Base-by-base conservation (phyloP, 129 eudicot genomes). In the Centella asiatica region DNA sequence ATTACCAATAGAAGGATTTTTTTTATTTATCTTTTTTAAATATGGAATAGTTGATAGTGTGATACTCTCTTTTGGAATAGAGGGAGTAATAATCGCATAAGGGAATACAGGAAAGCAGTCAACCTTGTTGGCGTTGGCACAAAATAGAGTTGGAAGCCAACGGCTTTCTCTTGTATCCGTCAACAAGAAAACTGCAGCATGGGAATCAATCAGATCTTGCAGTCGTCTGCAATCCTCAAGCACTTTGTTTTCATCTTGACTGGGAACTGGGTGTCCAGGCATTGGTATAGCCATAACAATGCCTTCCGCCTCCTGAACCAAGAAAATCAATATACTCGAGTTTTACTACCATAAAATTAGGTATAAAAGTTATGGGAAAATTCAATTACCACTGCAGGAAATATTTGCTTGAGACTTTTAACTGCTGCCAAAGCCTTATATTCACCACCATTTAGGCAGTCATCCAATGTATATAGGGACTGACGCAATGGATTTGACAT, bases 111-210 rank as follows among this genome's bases (percentile, higher is more conserved):
- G 12, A 57, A 57, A 23, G 48, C 36, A 28, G 47, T 19, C 23
- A 59, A 78, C 89, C 83, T 83, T 83, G 65, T 83, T 77, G 23
- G 83, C 72, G 58, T 77, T 79, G 66, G 90, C 67, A 62, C 76
- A 76, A 64, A 83, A 75, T 55, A 90, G 86, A 64, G 90, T 87
- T 9, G 98, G 98, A 45, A 87, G 94, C 98, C 98, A 92, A 45
- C 98, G 88, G 68, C 95, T 92, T 84, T 92, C 98, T 58, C 95
- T 73, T 46, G 98, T 92, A 65, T 92, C 98, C 40, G 98, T 92
- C 70, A 92, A 66, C 68, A 87, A 68, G 71, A 92, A 92, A 27
- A 92, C 71, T 3, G 80, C 95, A 84, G 87, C 95, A 72, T 92
- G 98, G 50, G 86, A 84, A 50, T 87, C 74, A 9, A 92, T 60